phyloP scores from a whole-genome alignment of 441 rosid species.

The Pelargonium fulgidum region DNA sequence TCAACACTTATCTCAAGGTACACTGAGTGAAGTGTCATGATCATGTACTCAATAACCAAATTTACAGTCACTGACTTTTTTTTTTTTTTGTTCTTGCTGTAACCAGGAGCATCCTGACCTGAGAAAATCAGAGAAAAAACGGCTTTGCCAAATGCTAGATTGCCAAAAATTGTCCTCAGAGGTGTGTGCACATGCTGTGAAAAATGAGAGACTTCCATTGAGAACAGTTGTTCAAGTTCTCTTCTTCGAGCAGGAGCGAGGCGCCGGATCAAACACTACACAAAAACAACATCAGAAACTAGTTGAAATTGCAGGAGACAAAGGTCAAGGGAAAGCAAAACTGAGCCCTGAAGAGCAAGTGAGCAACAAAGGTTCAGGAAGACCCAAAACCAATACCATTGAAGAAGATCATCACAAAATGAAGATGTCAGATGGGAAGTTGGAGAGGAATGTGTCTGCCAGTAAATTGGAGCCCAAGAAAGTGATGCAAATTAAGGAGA shows the following conservation, averaged over 20 bases:
- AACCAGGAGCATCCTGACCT: slow-evolving; percentile 76
- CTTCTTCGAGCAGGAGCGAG: slow-evolving; percentile 66
- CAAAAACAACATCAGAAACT: too few species aligned
- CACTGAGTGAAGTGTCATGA: neutral
- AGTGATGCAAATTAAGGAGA: too few species aligned
- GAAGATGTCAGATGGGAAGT: too few species aligned
- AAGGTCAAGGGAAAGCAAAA: too few species aligned
- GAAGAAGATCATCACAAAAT: too few species aligned
- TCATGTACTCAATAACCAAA: too few species aligned
- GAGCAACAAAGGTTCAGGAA: too few species aligned
- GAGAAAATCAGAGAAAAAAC: slow-evolving; percentile 73
- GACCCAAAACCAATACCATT: too few species aligned
- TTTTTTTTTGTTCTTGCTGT: neutral
- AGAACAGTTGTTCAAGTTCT: slow-evolving; percentile 93
- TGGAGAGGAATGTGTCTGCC: too few species aligned
- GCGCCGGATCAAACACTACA: neutral
- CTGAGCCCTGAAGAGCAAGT: too few species aligned
- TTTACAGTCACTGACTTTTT: neutral
- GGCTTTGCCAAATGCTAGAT: slow-evolving; percentile 71
- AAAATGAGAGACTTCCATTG: slow-evolving; percentile 85
- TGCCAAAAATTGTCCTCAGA: slow-evolving; percentile 85
- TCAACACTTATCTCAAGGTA: slow-evolving; percentile 86
- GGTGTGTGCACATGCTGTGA: slow-evolving; percentile 84
- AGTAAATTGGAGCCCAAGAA: too few species aligned
- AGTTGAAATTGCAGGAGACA: too few species aligned